phyloP scores from a whole-genome alignment of 495 filamentous ascomycete species.

The Aspergillus panamensis region DNA sequence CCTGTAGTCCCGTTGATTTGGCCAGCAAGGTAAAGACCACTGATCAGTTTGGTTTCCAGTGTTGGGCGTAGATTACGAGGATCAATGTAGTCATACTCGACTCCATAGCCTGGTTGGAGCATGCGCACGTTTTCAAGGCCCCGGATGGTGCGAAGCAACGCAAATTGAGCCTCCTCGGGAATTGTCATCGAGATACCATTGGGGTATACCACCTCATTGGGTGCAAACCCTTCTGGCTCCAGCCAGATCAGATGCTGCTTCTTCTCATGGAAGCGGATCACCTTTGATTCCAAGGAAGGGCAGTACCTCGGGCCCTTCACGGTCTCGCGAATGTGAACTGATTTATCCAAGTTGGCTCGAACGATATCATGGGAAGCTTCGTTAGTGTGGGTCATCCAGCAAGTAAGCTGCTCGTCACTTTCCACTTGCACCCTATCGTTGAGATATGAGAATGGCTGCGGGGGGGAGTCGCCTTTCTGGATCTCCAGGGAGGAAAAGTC shows the following conservation, averaged over 20 bases:
- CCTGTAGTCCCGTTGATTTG: conserved; percentile 99
- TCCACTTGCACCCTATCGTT: conserved; percentile 71
- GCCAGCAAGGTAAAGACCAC: conserved; percentile 86
- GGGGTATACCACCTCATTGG: conserved; percentile 85
- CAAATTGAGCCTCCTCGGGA: conserved; percentile 77
- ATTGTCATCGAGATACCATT: conserved; percentile 98
- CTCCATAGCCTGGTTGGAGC: conserved; percentile 95
- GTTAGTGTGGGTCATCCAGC: conserved; percentile 84
- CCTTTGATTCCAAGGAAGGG: conserved; percentile 90
- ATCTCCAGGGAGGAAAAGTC: conserved; percentile 67
- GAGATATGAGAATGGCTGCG: conserved; percentile 87
- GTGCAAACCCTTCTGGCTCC: conserved; percentile 90
- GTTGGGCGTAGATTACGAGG: conserved; percentile 81
- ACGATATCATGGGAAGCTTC: conserved; percentile 77
- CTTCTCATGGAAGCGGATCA: conserved; percentile 80
- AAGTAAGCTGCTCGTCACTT: conserved; percentile 68
- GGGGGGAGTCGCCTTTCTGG: conserved; percentile 80
- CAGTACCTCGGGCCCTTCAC: conserved; percentile 94
- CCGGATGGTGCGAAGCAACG: conserved; percentile 74
- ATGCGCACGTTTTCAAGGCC: conserved; percentile 88
- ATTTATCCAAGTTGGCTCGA: conserved; percentile 81
- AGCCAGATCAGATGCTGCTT: conserved; percentile 88
- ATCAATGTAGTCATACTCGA: conserved; percentile 98
- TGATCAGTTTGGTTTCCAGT: conserved; percentile 89
- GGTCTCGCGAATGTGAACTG: conserved; percentile 92